phyloP scores from a whole-genome alignment of 805 yeast genomes.

The Metschnikowia drakensbergensis region DNA sequence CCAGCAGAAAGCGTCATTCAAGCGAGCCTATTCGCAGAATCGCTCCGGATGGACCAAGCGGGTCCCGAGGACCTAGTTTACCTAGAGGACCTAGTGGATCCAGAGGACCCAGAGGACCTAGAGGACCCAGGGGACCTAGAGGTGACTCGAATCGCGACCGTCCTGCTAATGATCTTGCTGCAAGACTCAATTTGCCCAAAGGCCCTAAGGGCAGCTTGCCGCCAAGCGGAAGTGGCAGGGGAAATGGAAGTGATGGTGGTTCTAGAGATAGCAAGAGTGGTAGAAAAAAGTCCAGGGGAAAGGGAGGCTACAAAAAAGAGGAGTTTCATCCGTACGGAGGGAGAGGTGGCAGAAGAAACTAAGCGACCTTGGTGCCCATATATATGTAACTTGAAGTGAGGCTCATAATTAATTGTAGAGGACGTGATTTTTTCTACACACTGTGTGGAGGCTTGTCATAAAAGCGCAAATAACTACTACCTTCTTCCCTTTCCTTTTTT shows the following conservation, averaged over 20 bases:
- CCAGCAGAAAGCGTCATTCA: slow-evolving; percentile 13
- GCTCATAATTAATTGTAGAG: too few relatives aligned
- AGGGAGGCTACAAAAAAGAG: slow-evolving; percentile 22
- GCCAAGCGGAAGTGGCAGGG: slow-evolving; percentile 20
- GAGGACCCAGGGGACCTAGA: slow-evolving; percentile 3
- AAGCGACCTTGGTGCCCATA: background rate
- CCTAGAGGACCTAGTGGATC: background rate
- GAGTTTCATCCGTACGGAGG: slow-evolving; percentile 43
- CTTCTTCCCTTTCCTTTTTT: slow-evolving; percentile 21
- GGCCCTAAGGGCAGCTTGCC: slow-evolving; percentile 39
- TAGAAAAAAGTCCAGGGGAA: slow-evolving; percentile 18
- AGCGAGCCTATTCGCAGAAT: background rate
- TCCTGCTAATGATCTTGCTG: slow-evolving; percentile 12
- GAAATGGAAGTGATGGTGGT: slow-evolving; percentile 28
- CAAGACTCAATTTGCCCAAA: slow-evolving; percentile 41
- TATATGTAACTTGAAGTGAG: background rate
- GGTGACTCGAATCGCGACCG: slow-evolving; percentile 5
- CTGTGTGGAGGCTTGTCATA: too few relatives aligned
- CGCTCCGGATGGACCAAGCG: background rate
- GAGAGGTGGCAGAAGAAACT: slow-evolving; percentile 33
- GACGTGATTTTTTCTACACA: too few relatives aligned
- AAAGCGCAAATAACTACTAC: background rate
- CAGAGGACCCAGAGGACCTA: background rate
- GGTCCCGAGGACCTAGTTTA: background rate
- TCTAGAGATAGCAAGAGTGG: slow-evolving; percentile 28